These are phyloP conservation scores for Syzygium malaccense DNA, from an alignment of 441 rosid species.

Conservation along the genomic window DNA sequence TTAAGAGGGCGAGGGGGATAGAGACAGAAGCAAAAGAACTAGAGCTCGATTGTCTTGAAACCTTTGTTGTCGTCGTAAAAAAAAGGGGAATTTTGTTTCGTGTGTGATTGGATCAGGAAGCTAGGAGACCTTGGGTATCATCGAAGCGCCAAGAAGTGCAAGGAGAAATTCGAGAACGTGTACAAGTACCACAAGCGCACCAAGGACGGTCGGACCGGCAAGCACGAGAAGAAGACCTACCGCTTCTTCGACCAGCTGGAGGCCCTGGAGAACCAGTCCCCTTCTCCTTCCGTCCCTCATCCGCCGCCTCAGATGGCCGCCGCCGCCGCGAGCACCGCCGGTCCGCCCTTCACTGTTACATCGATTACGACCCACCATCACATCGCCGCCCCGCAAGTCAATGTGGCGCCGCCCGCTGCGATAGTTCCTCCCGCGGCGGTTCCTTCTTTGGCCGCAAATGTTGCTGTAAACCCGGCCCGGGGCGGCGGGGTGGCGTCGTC, in stretches of 20 bases:
- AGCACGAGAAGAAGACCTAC: conserved; percentile 3
- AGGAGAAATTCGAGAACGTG: conserved; percentile 15
- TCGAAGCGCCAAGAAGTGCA: conserved; percentile 13
- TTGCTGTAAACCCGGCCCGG: not conserved
- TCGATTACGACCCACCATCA: not conserved
- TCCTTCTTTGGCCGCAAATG: not conserved
- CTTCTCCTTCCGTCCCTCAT: not conserved
- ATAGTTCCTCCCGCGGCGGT: not conserved
- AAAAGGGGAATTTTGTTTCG: not conserved
- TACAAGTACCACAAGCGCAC: conserved; percentile 14
- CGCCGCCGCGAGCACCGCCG: not conserved
- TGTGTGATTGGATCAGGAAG: conserved; percentile 9
- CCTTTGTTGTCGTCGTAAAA: not conserved
- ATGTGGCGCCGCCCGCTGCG: not conserved
- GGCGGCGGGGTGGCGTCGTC: not conserved
- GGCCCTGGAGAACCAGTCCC: conserved; percentile 2
- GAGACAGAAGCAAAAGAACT: not conserved
- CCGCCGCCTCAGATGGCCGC: not conserved
- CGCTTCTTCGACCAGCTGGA: conserved; percentile 11
- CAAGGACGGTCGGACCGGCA: conserved; percentile 6
- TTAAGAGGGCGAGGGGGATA: not conserved
- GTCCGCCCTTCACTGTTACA: not conserved
- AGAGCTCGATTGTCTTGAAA: not conserved
- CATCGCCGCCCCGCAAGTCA: not conserved
- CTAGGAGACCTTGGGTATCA: conserved; percentile 7